Base-by-base conservation (phyloP, 768 basidiomycete genomes). In the Hericium coralloides region DNA sequence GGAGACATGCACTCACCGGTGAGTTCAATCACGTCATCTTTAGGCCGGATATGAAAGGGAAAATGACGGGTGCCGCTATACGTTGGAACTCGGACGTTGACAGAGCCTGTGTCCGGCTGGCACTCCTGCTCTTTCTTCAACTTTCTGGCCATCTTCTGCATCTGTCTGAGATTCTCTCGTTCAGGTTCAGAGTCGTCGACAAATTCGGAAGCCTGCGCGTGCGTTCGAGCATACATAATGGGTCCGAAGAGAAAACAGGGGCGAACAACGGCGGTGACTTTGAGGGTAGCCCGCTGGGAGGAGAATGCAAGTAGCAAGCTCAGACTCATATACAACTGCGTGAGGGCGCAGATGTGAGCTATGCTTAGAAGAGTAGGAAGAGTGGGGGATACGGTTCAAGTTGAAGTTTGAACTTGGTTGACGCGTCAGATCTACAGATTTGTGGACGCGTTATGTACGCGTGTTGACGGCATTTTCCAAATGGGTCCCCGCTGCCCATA, bases 171-270 rank as follows among this genome's bases (percentile, higher is more conserved):
- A 67, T 72, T 71, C 61, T 80, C 78, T 56, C 84, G 74, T 66
- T 89, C 87, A 18, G 85, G 85, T 67, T 88, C 87, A 0, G 86
- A 88, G 68, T 89, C 87, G 26, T 80, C 82, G 4, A 87, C 77
- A 36, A 80, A 57, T 8, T 59, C 60, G 12, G 10, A 36, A 4
- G 43, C 31, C n/a, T 45, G 43, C 15, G 43, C 7, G 9, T 45
- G 43, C 12, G n/a, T 45, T 10, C 43, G 31, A 31, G 31, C 31
- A 6, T 31, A 9, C 31, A 31, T 31, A 31, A 9, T 9, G 31
- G 31, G 8, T 31, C 31, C 10, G 31, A 31, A 31, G 6, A 31
- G 31, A 31, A 31, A 8, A 31, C 31, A 31, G 31, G 31, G 31
- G 31, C 31, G 31, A 31, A 9, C 31, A 9, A 31, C 31, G 31